phyloP scores from a whole-genome alignment of 73 alveolate genomes.

The Breviolum minutum region DNA sequence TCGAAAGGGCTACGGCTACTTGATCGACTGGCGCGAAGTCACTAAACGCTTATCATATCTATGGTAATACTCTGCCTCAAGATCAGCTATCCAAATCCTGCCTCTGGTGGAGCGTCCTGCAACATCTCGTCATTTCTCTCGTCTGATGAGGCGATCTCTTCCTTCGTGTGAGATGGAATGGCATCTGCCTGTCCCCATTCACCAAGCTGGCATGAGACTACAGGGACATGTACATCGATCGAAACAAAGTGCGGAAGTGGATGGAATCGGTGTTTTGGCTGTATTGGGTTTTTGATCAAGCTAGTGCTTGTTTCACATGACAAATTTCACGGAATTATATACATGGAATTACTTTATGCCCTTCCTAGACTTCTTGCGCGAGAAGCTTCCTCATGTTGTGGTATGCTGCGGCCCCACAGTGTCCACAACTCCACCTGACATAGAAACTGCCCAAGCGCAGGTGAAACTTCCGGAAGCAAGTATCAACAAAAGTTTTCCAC shows the following conservation, averaged over 20 bases:
- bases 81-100: no score
- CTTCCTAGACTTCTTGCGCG: neutral
- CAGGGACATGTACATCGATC: neutral
- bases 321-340: neutral
- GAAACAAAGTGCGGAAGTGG: neutral
- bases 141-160: no score
- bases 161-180: no score
- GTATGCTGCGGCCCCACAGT: neutral
- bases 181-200: no score
- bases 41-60: no score
- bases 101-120: no score
- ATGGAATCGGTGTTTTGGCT: neutral
- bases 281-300: neutral
- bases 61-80: no score
- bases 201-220: no score
- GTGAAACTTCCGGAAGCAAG: neutral
- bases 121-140: no score
- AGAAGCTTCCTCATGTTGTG: neutral
- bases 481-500: neutral
- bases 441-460: neutral
- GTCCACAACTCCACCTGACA: constrained; percentile 42
- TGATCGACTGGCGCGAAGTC: no score
- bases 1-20: no score
- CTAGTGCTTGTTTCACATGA: neutral
- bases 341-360: neutral